Evolutionary conservation across 2,329 filamentous ascomycete species (phyloP).

Genomic region (Meredithiella fracta): DNA sequence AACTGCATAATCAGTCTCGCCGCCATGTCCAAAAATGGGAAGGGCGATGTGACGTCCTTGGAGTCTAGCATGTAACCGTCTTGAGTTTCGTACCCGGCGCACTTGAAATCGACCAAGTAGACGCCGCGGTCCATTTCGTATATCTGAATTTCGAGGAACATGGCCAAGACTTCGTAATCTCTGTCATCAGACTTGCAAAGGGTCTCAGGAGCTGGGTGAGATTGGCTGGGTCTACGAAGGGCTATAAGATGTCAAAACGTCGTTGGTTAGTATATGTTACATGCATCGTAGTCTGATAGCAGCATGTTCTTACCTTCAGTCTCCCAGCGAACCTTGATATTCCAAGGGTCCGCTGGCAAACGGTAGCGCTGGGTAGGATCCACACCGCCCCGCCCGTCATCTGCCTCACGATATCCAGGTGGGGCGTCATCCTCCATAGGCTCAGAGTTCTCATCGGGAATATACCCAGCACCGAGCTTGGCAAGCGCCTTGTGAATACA

Average conservation of each 20-base stretch:
- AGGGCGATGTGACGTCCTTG: constrained; percentile 89
- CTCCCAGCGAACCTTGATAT: constrained; percentile 76
- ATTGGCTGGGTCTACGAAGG: constrained; percentile 11
- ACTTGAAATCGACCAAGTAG: constrained; percentile 97
- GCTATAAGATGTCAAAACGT: background rate
- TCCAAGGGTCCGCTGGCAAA: constrained; percentile 88
- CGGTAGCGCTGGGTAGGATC: constrained; percentile 51
- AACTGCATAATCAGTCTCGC: constrained; percentile 85
- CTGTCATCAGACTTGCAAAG: constrained; percentile 22
- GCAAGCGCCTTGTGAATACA: constrained; percentile 87
- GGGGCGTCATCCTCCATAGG: constrained; percentile 27
- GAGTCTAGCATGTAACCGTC: constrained; percentile 66
- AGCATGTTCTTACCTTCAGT: constrained; percentile 71
- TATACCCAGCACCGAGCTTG: constrained; percentile 80
- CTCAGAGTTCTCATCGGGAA: constrained; percentile 46
- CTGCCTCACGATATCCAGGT: constrained; percentile 27
- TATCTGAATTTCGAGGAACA: constrained; percentile 91
- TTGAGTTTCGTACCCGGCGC: constrained; percentile 77
- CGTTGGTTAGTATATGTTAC: background rate
- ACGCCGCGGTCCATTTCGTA: constrained; percentile 86
- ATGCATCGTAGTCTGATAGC: too few species aligned
- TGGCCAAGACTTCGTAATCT: constrained; percentile 52
- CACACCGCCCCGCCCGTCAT: constrained; percentile 23
- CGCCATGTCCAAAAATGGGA: constrained; percentile 88
- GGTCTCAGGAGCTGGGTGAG: constrained; percentile 6